Percentiles rank a stretch among this genome's conserved stretches.
Evolutionary conservation across 768 basidiomycete genomes (phyloP).

Genomic region (Termitomyces sp.): DNA sequence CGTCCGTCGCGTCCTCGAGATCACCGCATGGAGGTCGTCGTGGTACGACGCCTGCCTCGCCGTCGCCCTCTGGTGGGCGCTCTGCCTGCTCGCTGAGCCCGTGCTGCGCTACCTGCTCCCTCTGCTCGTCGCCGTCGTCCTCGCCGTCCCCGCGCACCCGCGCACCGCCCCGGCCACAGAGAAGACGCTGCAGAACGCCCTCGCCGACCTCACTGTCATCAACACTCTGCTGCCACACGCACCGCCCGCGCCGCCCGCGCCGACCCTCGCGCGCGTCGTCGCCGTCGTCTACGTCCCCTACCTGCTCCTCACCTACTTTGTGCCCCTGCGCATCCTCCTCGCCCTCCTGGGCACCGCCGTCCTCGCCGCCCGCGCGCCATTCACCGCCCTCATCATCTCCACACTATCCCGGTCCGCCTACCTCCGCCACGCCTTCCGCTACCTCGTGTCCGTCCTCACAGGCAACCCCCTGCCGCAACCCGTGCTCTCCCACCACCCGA

Average conservation of each 20-base stretch:
- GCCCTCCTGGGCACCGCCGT: conserved; percentile 40
- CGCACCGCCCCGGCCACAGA: conserved; percentile 44
- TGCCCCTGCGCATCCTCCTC: conserved; percentile 58
- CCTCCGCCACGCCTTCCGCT: conserved; percentile 59
- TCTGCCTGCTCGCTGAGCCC: conserved; percentile 56
- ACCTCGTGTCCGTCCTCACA: conserved; percentile 43
- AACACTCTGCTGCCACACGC: conserved; percentile 48
- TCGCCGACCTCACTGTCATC: conserved; percentile 65
- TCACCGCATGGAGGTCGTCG: conserved; percentile 51
- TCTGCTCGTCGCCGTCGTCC: conserved; percentile 5
- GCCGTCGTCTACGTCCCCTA: conserved; percentile 60
- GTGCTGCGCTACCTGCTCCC: conserved; percentile 34
- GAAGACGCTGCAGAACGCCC: conserved; percentile 40
- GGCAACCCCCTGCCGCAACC: conserved; percentile 47
- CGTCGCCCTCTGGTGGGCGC: conserved; percentile 71
- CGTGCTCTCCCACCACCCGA: conserved; percentile 28
- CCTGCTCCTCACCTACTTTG: conserved; percentile 53
- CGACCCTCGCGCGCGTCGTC: conserved; percentile 49
- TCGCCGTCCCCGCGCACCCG: conserved; percentile 10
- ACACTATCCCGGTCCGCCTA: conserved; percentile 62
- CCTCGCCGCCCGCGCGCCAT: conserved; percentile 64
- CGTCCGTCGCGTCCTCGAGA: conserved; percentile 37
- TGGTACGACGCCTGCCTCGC: conserved; percentile 64
- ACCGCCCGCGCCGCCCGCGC: conserved; percentile 24
- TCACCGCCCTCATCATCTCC: conserved; percentile 49